A percentile compares a stretch with the other conserved stretches of the same genome.
Evolutionary conservation across 257 asterid species (phyloP).

Genomic region (Rehmannia glutinosa): DNA sequence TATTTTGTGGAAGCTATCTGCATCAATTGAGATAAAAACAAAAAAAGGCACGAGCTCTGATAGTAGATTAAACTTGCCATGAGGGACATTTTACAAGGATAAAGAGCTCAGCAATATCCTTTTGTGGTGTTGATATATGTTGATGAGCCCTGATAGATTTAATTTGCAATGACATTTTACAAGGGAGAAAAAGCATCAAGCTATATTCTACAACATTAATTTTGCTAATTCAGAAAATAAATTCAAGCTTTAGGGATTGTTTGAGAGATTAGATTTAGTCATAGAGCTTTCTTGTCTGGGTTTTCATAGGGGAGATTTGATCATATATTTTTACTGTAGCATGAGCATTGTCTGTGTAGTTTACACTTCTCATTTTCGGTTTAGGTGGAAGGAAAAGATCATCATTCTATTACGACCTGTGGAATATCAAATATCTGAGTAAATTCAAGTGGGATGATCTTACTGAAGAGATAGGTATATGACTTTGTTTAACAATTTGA

Average conservation of each 20-base stretch:
- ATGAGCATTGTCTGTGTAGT: background rate
- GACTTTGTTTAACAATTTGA: background rate
- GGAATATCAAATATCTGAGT: conserved; percentile 96
- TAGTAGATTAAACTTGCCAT: background rate
- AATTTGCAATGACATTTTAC: background rate
- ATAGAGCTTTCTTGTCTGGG: background rate
- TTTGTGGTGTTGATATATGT: no score
- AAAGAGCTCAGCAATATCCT: no score
- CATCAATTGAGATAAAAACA: background rate
- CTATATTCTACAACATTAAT: background rate
- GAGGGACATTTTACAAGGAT: background rate
- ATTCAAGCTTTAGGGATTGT: background rate
- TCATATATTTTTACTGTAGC: background rate
- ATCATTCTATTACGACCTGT: conserved; percentile 73
- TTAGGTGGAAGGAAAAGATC: conserved; percentile 93
- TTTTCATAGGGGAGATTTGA: background rate
- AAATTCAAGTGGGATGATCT: conserved; percentile 99
- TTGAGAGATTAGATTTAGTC: background rate
- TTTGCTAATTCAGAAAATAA: background rate
- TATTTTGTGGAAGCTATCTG: background rate
- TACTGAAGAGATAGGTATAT: conserved; percentile 70
- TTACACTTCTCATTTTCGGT: conserved; percentile 13
- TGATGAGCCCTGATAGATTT: no score
- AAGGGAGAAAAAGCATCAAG: background rate
- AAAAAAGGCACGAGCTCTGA: background rate